Evolutionary conservation across 768 basidiomycete genomes (phyloP).

Genomic region (Calvatia gigantea): DNA sequence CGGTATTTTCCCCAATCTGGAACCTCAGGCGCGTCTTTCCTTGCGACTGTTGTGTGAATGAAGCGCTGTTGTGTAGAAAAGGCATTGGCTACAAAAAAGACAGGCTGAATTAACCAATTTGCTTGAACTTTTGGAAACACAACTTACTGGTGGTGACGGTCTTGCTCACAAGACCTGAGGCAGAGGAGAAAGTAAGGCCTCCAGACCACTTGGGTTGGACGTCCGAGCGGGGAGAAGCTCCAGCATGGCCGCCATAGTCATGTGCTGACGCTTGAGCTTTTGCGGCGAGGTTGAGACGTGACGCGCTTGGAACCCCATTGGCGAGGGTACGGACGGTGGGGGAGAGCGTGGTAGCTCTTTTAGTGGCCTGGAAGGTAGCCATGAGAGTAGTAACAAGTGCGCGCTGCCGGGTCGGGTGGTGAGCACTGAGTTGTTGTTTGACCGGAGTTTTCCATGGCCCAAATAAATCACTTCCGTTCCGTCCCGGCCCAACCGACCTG

Average conservation of each 20-base stretch:
- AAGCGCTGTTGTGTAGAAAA: constrained; percentile 61
- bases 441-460: constrained; percentile 30
- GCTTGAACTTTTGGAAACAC: too few relatives aligned
- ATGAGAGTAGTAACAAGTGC: constrained; percentile 36
- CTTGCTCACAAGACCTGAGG: constrained; percentile 59
- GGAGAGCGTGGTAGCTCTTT: constrained; percentile 78
- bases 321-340: constrained; percentile 80
- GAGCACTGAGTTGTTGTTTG: constrained; percentile 19
- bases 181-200: constrained; percentile 42
- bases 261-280: constrained; percentile 61
- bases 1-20: constrained; percentile 89
- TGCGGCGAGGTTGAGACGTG: constrained; percentile 69
- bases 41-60: constrained; percentile 71
- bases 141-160: constrained; percentile 61
- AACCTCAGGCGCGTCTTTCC: constrained; percentile 72
- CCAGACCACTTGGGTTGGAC: constrained; percentile 60
- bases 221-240: constrained; percentile 56
- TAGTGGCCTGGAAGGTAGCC: constrained; percentile 69
- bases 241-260: constrained; percentile 53
- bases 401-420: constrained; percentile 19
- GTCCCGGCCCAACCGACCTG: constrained; percentile 23
- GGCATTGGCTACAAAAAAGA: constrained; percentile 39
- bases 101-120: background rate
- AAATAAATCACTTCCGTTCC: constrained; percentile 38
- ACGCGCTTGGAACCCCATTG: constrained; percentile 75